Conservation (phyloP, 1,284 basidiomycete genomes). For the Boletus sp. region DNA sequence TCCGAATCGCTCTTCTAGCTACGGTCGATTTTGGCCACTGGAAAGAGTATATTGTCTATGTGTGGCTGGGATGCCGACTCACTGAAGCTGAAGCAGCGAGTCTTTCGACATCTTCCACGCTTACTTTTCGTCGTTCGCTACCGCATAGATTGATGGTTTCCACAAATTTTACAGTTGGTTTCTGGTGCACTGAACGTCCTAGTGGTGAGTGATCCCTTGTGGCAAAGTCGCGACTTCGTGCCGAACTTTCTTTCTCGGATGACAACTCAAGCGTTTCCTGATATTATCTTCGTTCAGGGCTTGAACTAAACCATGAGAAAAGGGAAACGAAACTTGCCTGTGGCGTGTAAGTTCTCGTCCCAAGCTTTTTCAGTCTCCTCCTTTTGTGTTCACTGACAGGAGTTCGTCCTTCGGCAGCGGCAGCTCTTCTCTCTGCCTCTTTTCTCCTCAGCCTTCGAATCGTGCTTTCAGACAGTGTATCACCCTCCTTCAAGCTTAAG, state of each 20-base stretch:
- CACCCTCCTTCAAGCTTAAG: conserved; percentile 26
- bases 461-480: conserved; percentile 27
- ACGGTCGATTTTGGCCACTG: neutral
- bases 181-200: neutral
- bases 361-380: conserved; percentile 22
- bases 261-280: neutral
- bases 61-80: conserved; percentile 1
- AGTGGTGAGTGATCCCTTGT: neutral
- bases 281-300: neutral
- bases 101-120: conserved; percentile 18
- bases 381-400: conserved; percentile 24
- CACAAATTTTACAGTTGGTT: neutral
- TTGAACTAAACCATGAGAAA: neutral
- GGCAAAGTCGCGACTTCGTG: neutral
- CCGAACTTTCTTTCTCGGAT: conserved; percentile 2
- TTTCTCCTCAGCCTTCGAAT: conserved; percentile 26
- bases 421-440: conserved; percentile 20
- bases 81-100: conserved; percentile 16
- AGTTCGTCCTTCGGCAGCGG: conserved; percentile 22
- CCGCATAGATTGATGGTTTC: neutral
- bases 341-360: conserved; percentile 3
- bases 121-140: conserved; percentile 5
- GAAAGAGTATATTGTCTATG: too few species aligned
- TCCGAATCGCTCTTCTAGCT: neutral
- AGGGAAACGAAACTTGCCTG: conserved; percentile 13